These are phyloP conservation scores for Thielaviopsis euricoi DNA, from an alignment of 2,329 filamentous ascomycete species.

Conservation along the genomic window DNA sequence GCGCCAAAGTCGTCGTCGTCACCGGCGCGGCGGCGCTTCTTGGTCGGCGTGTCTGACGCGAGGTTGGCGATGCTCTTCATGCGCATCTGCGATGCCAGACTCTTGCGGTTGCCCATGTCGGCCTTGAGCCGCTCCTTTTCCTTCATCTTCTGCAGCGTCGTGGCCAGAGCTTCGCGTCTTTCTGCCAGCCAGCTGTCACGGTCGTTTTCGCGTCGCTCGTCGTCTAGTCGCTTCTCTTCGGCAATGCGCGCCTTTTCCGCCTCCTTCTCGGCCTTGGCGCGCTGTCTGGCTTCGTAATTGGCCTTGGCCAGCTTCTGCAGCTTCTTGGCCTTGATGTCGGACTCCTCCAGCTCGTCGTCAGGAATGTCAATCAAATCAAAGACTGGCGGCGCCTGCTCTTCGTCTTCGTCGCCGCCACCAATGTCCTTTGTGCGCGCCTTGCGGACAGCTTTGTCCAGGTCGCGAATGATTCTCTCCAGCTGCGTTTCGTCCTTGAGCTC, in stretches of 20 bases:
- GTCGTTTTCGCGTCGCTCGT: slow-evolving; percentile 67
- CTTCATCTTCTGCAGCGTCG: slow-evolving; percentile 68
- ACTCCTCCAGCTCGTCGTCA: slow-evolving; percentile 86
- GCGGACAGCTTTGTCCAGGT: slow-evolving; percentile 78
- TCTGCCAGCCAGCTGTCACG: slow-evolving; percentile 78
- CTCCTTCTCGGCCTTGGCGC: slow-evolving; percentile 94
- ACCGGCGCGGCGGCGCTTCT: slow-evolving; percentile 70
- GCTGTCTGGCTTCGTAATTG: slow-evolving; percentile 78
- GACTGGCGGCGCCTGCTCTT: slow-evolving; percentile 65
- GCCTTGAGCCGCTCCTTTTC: slow-evolving; percentile 86
- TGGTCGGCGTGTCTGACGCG: slow-evolving; percentile 70
- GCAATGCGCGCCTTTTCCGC: slow-evolving; percentile 70
- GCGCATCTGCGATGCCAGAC: slow-evolving; percentile 83
- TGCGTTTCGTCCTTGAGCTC: slow-evolving; percentile 84
- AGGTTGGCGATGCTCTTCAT: slow-evolving; percentile 98
- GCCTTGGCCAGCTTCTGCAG: slow-evolving; percentile 88
- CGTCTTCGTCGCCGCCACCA: slow-evolving; percentile 57
- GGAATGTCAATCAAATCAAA: slow-evolving; percentile 81
- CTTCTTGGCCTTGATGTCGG: slow-evolving; percentile 77
- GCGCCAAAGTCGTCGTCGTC: slow-evolving; percentile 96
- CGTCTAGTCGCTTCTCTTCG: slow-evolving; percentile 70
- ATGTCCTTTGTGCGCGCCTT: slow-evolving; percentile 88
- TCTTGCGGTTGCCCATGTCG: slow-evolving; percentile 91
- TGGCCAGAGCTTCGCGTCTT: slow-evolving; percentile 54
- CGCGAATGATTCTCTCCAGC: slow-evolving; percentile 69